phyloP scores from a whole-genome alignment of 371 early-diverging fungal species.

The Mucor plumbeus region DNA sequence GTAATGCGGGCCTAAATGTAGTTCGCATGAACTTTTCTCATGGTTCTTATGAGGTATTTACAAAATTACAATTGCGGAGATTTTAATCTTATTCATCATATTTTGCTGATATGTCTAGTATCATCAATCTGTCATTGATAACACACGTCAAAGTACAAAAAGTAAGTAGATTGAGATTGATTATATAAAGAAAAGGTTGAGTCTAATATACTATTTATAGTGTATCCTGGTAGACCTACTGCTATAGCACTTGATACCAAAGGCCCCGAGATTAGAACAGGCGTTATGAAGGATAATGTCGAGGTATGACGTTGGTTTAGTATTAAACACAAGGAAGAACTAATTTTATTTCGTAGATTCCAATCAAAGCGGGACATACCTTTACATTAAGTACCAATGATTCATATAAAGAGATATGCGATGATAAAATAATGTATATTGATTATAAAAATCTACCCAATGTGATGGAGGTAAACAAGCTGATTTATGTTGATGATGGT shows the following conservation, averaged over 20 bases:
- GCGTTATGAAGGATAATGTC: constrained; percentile 69
- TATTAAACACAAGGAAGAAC: not conserved
- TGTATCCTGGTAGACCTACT: constrained; percentile 70
- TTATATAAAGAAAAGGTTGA: not conserved
- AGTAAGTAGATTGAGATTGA: constrained; percentile 28
- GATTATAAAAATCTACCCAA: constrained; percentile 88
- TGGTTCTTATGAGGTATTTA: constrained; percentile 83
- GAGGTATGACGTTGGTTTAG: constrained; percentile 34
- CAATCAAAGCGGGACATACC: constrained; percentile 75
- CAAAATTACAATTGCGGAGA: not conserved
- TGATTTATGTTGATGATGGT: constrained; percentile 90
- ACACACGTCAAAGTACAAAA: constrained; percentile 64
- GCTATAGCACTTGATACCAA: constrained; percentile 90
- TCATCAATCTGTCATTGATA: constrained; percentile 85
- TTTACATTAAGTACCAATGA: constrained; percentile 86
- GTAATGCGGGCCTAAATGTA: constrained; percentile 95
- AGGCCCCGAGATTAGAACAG: constrained; percentile 87
- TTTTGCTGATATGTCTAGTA: constrained; percentile 53
- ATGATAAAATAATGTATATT: constrained; percentile 77
- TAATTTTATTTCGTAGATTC: constrained; percentile 17
- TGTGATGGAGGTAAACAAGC: constrained; percentile 78
- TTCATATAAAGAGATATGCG: constrained; percentile 66
- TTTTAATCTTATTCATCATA: not conserved
- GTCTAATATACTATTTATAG: constrained; percentile 17
- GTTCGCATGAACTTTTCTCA: constrained; percentile 96